Conservation (phyloP, 2,329 filamentous ascomycete species). For the Microdochium paspali region DNA sequence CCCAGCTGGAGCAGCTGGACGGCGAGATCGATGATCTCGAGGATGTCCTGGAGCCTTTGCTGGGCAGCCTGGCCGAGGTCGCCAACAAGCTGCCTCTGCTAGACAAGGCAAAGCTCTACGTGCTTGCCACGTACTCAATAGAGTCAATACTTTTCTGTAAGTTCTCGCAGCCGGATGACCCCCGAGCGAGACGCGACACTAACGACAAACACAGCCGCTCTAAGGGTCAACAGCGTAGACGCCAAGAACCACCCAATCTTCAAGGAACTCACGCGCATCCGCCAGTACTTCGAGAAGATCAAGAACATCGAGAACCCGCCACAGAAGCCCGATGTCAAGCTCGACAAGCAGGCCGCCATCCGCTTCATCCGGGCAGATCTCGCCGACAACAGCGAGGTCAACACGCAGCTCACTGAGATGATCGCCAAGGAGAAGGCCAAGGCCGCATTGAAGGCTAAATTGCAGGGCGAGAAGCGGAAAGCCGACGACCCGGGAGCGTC, state of each 20-base stretch:
- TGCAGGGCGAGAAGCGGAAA: conserved; percentile 15
- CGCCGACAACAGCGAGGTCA: conserved; percentile 41
- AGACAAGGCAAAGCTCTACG: conserved; percentile 88
- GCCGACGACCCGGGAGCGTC: conserved; percentile 10
- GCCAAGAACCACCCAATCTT: conserved; percentile 81
- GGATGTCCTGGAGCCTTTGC: conserved; percentile 62
- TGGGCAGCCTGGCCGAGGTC: conserved; percentile 56
- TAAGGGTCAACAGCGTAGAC: conserved; percentile 70
- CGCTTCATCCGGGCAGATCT: conserved; percentile 78
- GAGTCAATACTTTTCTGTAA: conserved; percentile 83
- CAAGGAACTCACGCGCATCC: conserved; percentile 75
- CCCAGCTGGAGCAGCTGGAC: conserved; percentile 65
- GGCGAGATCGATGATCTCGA: conserved; percentile 73
- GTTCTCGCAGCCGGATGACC: conserved; percentile 11
- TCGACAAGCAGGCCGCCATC: conserved; percentile 69
- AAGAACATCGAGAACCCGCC: conserved; percentile 61
- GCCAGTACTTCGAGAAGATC: conserved; percentile 90
- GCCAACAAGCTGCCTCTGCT: conserved; percentile 79
- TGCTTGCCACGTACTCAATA: conserved; percentile 79
- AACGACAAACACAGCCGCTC: conserved; percentile 38
- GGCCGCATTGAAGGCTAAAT: conserved; percentile 29
- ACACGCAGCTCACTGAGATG: conserved; percentile 42
- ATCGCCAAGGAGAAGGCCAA: conserved; percentile 47
- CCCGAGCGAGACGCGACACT: conserved; percentile 1
- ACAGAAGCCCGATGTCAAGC: conserved; percentile 37